phyloP scores from a whole-genome alignment of 2,329 filamentous ascomycete species.

The Pezizomycotina sp. region DNA sequence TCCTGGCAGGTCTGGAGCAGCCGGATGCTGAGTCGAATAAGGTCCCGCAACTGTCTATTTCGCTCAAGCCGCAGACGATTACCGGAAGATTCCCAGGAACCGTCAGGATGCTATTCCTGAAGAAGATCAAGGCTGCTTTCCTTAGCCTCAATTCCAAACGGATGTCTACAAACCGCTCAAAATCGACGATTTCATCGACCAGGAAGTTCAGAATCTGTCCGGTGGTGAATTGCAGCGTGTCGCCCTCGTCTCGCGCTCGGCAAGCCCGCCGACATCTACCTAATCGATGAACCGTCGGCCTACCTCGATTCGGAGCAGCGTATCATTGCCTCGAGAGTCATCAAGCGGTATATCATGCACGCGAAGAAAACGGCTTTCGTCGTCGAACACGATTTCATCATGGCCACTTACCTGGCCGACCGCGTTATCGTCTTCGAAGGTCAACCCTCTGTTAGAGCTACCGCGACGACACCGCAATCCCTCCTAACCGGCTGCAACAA shows the following conservation, averaged over 20 bases:
- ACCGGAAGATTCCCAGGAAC: constrained; percentile 96
- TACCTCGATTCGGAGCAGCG: constrained; percentile 98
- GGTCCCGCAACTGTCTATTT: constrained; percentile 89
- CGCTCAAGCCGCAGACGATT: constrained; percentile 99
- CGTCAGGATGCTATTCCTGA: constrained; percentile 96
- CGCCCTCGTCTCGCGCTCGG: constrained; percentile 95
- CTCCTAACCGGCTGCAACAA: constrained; percentile 89
- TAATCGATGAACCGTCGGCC: constrained; percentile 93
- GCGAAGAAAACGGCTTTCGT: constrained; percentile 98
- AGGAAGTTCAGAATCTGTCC: constrained; percentile 97
- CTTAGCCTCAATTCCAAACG: constrained; percentile 95
- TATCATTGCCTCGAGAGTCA: constrained; percentile 91
- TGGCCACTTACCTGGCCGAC: constrained; percentile 70
- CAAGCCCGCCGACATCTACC: constrained; percentile 89
- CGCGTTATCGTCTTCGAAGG: constrained; percentile 98
- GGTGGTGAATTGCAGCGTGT: constrained; percentile 99
- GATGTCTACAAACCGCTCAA: constrained; percentile 99
- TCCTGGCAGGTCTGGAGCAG: constrained; percentile 83
- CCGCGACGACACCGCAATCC: constrained; percentile 78
- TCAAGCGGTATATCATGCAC: constrained; percentile 99
- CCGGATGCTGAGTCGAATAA: constrained; percentile 56
- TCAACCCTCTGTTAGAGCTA: constrained; percentile 70
- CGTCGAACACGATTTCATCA: constrained; percentile 99
- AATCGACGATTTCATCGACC: constrained; percentile 97
- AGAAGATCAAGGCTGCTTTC: constrained; percentile 97